A percentile compares a stretch with the other conserved stretches of the same genome.
phyloP scores from a whole-genome alignment of 805 yeast genomes.

The Hanseniaspora taiwanica region DNA sequence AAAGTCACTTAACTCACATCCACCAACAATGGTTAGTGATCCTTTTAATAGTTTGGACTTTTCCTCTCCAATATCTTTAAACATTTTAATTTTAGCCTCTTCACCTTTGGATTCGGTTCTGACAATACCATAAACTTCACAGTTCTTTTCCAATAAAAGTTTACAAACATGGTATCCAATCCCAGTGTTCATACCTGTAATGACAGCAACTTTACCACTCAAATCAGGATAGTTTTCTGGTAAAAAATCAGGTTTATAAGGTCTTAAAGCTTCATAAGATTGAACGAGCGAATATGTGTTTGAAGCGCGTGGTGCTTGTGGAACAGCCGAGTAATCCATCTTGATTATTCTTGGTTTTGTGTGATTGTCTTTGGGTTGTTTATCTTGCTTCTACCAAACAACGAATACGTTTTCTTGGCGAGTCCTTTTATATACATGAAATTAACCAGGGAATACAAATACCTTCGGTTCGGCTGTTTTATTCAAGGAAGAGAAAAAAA shows the following conservation, averaged over 20 bases:
- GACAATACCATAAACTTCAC: conserved; percentile 21
- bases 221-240: conserved; percentile 26
- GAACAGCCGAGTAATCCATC: conserved; percentile 2
- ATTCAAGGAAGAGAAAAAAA: too few relatives aligned
- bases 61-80: conserved; percentile 13
- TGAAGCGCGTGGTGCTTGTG: conserved; percentile 15
- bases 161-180: conserved; percentile 21
- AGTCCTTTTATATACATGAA: too few relatives aligned
- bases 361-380: not conserved
- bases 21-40: conserved; percentile 13
- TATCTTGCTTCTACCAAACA: too few relatives aligned
- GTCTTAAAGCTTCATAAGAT: conserved; percentile 14
- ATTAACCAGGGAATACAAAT: too few relatives aligned
- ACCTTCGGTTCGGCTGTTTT: too few relatives aligned
- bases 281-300: conserved; percentile 8
- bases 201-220: conserved; percentile 25
- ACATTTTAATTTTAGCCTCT: conserved; percentile 19
- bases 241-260: conserved; percentile 18
- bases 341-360: not conserved
- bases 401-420: too few relatives aligned
- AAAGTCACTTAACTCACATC: conserved; percentile 29
- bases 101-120: conserved; percentile 24
- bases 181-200: conserved; percentile 31
- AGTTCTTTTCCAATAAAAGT: conserved; percentile 21
- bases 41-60: too few relatives aligned